These are phyloP conservation scores for Orobanche coerulescens DNA, from an alignment of 257 asterid species.

Conservation along the genomic window DNA sequence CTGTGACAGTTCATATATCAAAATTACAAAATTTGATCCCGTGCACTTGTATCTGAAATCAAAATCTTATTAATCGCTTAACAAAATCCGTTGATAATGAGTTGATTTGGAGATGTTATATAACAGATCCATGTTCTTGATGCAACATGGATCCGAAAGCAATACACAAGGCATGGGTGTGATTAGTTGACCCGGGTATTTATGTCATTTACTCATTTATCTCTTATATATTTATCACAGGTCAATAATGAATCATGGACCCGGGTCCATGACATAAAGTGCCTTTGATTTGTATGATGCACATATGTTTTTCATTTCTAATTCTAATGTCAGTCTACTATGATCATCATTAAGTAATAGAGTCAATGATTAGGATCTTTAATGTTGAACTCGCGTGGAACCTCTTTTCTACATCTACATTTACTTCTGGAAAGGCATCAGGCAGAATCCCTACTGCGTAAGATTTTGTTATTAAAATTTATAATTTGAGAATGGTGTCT, in stretches of 20 bases:
- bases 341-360: neutral
- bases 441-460: no score
- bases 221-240: no score
- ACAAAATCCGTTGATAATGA: neutral
- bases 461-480: neutral
- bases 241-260: no score
- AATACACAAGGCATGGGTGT: no score
- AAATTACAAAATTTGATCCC: conserved; percentile 5
- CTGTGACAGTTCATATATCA: neutral
- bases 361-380: neutral
- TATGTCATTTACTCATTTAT: no score
- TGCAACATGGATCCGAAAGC: no score
- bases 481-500: conserved; percentile 2
- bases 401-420: no score
- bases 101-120: no score
- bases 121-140: no score
- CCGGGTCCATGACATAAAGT: no score
- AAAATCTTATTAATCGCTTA: neutral
- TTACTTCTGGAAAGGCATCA: no score
- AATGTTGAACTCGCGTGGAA: neutral
- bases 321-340: neutral
- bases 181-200: no score
- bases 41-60: conserved; percentile 9
- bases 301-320: neutral
- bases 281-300: conserved; percentile 5